A percentile compares a stretch with the other conserved stretches of the same genome.
Evolutionary conservation across 1,284 basidiomycete species (phyloP).

Genomic region (Ustilago esculenta): DNA sequence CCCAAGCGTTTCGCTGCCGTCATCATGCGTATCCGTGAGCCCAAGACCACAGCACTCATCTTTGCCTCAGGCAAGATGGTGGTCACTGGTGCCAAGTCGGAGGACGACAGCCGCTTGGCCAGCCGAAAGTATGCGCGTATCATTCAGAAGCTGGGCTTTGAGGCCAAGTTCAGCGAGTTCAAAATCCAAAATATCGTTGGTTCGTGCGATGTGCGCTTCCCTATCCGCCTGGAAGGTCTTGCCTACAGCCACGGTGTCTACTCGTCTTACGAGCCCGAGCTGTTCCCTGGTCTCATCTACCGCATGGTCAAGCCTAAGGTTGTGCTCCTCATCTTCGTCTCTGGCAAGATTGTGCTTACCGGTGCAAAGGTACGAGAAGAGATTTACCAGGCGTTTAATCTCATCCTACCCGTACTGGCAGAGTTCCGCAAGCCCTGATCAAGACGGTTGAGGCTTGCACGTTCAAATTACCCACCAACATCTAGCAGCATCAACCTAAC

Average conservation of each 20-base stretch:
- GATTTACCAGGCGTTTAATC: slow-evolving; percentile 99
- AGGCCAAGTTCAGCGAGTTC: slow-evolving; percentile 99
- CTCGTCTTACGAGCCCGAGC: slow-evolving; percentile 96
- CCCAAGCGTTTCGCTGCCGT: slow-evolving; percentile 99
- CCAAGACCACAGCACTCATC: slow-evolving; percentile 98
- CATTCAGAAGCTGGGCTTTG: slow-evolving; percentile 99
- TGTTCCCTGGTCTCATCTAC: slow-evolving; percentile 99
- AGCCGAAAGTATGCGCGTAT: slow-evolving; percentile 99
- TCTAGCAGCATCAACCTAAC: slow-evolving; percentile 30
- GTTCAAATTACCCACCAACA: slow-evolving; percentile 29
- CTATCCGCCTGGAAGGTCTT: slow-evolving; percentile 95
- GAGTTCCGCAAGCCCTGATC: slow-evolving; percentile 68
- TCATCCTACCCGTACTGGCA: slow-evolving; percentile 78
- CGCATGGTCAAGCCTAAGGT: slow-evolving; percentile 99
- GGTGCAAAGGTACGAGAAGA: slow-evolving; percentile 99
- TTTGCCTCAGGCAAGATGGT: slow-evolving; percentile 99
- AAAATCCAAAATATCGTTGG: slow-evolving; percentile 99
- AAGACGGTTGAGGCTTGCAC: slow-evolving; percentile 1
- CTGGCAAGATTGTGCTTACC: slow-evolving; percentile 97
- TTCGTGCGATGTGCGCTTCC: slow-evolving; percentile 96
- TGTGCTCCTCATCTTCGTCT: slow-evolving; percentile 97
- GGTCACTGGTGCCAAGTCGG: slow-evolving; percentile 98
- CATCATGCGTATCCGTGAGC: slow-evolving; percentile 99
- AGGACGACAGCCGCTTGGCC: slow-evolving; percentile 95
- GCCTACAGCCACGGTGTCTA: slow-evolving; percentile 98